Base-by-base conservation (phyloP, 441 rosid genomes). In the Eutrema salsugineum region DNA sequence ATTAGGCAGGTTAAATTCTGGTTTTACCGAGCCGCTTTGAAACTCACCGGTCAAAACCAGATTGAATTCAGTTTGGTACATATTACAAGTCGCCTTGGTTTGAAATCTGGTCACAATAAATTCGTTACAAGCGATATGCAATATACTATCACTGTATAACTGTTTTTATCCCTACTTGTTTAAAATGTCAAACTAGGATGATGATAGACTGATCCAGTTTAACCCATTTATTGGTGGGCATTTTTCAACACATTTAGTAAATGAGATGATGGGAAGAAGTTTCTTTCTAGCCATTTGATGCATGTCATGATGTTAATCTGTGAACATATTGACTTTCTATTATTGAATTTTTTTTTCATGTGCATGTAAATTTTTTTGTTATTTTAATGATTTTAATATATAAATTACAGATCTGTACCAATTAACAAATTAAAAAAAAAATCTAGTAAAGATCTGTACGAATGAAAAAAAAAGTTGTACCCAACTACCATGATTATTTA, bases 241-340 rank as follows among this genome's bases (percentile, higher is more conserved):
- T 20, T 65, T 64, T 22, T 49, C 48, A 50, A 50, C 36, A 15
- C 35, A 36, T 44, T 44, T 17, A 24, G 22, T 60, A 40, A 20
- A 47, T 22, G 69, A 22, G 15, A 47, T 32, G 55, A 63, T 63
- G 65, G 68, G 68, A 17, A 63, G 8, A 11, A 44, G 32, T 63
- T 17, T n/a, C 47, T 17, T 63, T 63, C 32, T 17, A 30, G 32
- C 32, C 28, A 46, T 17, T 63, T 63, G 12, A 11, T 46, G 68
- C 43, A 4, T 63, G 16, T 6, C 11, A 63, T 33, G 68, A 48
- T 20, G 57, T 48, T 20, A 43, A 43, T 2, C 48, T 43, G 4
- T 15, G 10, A 20, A 62, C 53, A 43, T 43, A 28, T 27, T n/a
- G 66, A 32, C 54, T 30, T 32, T 27, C 36, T 27, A 5, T 11